Percentiles rank a stretch among this genome's conserved stretches.
Conservation (phyloP, 352 stramenopile species). For the Globisporangium recalcitrans region DNA sequence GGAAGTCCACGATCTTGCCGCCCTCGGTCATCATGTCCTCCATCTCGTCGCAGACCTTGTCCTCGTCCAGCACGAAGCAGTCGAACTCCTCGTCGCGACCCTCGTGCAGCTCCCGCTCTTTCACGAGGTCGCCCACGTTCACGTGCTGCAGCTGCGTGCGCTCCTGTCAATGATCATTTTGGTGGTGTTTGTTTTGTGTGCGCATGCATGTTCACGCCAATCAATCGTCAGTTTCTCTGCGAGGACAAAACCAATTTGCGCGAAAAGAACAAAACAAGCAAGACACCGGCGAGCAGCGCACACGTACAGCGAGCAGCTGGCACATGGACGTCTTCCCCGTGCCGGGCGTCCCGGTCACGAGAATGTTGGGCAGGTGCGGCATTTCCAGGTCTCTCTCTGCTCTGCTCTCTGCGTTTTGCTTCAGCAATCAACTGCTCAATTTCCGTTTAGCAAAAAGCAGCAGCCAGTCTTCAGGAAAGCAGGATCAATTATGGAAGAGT, state of each 20-base stretch:
- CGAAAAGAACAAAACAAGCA: too few relatives aligned
- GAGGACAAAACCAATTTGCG: not conserved
- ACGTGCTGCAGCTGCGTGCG: slow-evolving; percentile 87
- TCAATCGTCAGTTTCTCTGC: slow-evolving; percentile 12
- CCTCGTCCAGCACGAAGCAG: slow-evolving; percentile 95
- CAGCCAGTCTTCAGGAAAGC: too few relatives aligned
- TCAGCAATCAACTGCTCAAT: not conserved
- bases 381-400: slow-evolving; percentile 15
- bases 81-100: slow-evolving; percentile 93
- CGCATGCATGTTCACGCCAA: too few relatives aligned
- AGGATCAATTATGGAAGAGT: too few relatives aligned
- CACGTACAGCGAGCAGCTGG: slow-evolving; percentile 82
- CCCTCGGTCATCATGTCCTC: slow-evolving; percentile 89
- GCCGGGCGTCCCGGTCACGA: slow-evolving; percentile 96
- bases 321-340: slow-evolving; percentile 94
- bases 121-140: slow-evolving; percentile 93
- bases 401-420: not conserved
- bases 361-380: slow-evolving; percentile 90
- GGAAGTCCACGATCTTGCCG: slow-evolving; percentile 94
- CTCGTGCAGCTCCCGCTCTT: slow-evolving; percentile 72
- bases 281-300: too few relatives aligned
- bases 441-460: slow-evolving; percentile 1
- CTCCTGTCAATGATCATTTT: slow-evolving; percentile 58
- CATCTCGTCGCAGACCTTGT: slow-evolving; percentile 95
- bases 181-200: too few relatives aligned